A percentile compares a stretch with the other conserved stretches of the same genome.
Evolutionary conservation across 2,329 filamentous ascomycete species (phyloP).

Genomic region (Talaromyces sp.): DNA sequence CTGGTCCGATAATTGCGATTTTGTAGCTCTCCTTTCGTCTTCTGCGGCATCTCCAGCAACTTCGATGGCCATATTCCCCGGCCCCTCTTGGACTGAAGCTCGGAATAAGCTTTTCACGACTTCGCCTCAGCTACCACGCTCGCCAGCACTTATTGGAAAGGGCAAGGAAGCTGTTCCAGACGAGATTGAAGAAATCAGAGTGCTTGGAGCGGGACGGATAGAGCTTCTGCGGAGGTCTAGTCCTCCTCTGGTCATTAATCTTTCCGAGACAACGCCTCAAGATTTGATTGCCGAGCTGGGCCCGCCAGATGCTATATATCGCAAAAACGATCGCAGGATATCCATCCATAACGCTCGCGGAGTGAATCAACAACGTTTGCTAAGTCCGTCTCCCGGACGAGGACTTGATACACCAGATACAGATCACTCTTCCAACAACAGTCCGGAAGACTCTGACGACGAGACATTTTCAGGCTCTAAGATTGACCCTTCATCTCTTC

Average conservation of each 20-base stretch:
- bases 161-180: slow-evolving; percentile 78
- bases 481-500: slow-evolving; percentile 54
- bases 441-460: slow-evolving; percentile 63
- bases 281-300: slow-evolving; percentile 87
- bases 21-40: slow-evolving; percentile 79
- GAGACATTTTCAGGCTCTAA: slow-evolving; percentile 55
- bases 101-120: slow-evolving; percentile 73
- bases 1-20: slow-evolving; percentile 71
- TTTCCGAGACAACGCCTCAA: slow-evolving; percentile 87
- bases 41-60: slow-evolving; percentile 70
- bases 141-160: slow-evolving; percentile 64
- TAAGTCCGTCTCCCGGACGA: slow-evolving; percentile 35
- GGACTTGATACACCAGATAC: slow-evolving; percentile 57
- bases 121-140: slow-evolving; percentile 68
- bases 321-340: slow-evolving; percentile 83
- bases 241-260: slow-evolving; percentile 63
- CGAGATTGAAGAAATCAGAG: slow-evolving; percentile 75
- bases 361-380: slow-evolving; percentile 31
- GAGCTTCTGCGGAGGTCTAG: slow-evolving; percentile 71
- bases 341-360: slow-evolving; percentile 63
- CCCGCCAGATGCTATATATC: slow-evolving; percentile 88
- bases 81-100: slow-evolving; percentile 84
- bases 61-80: slow-evolving; percentile 87
- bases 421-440: slow-evolving; percentile 70
- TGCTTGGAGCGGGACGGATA: slow-evolving; percentile 73